phyloP scores from a whole-genome alignment of 2,329 filamentous ascomycete genomes.

The Incumbomyces delicatus region DNA sequence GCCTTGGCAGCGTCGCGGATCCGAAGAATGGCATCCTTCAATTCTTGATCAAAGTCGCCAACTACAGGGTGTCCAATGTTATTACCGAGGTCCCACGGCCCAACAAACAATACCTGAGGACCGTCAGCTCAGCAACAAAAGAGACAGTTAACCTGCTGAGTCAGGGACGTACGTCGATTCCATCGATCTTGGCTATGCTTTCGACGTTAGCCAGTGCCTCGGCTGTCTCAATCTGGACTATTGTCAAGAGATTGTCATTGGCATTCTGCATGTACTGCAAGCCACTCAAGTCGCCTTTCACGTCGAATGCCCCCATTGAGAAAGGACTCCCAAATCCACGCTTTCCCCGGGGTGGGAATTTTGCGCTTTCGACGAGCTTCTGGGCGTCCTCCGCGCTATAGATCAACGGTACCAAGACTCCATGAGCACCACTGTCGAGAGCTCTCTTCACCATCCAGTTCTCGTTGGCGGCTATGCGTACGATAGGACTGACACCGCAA shows the following conservation, averaged over 20 bases:
- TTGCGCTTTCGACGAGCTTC: constrained; percentile 42
- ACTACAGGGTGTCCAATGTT: constrained; percentile 46
- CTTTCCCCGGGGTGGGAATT: constrained; percentile 47
- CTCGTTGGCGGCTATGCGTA: constrained; percentile 46
- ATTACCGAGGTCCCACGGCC: constrained; percentile 49
- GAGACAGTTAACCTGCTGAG: constrained; percentile 11
- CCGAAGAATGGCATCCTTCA: constrained; percentile 42
- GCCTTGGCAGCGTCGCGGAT: constrained; percentile 43
- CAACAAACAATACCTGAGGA: constrained; percentile 38
- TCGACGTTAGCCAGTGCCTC: constrained; percentile 29
- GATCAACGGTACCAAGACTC: constrained; percentile 46
- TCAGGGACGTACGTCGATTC: neutral
- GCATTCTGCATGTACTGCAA: constrained; percentile 45
- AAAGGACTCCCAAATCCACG: constrained; percentile 50
- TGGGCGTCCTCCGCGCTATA: constrained; percentile 45
- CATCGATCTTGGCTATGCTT: constrained; percentile 13
- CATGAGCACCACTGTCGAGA: constrained; percentile 51
- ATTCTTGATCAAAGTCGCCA: constrained; percentile 39
- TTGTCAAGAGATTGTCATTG: constrained; percentile 44
- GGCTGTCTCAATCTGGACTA: constrained; percentile 37
- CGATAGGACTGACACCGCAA: constrained; percentile 34
- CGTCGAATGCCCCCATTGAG: constrained; percentile 35
- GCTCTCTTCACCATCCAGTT: constrained; percentile 55
- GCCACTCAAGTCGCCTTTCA: constrained; percentile 27
- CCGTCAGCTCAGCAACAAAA: constrained; percentile 26